These are phyloP conservation scores for Trichoderma polysporum DNA, from an alignment of 2,329 filamentous ascomycete genomes.

Conservation along the genomic window DNA sequence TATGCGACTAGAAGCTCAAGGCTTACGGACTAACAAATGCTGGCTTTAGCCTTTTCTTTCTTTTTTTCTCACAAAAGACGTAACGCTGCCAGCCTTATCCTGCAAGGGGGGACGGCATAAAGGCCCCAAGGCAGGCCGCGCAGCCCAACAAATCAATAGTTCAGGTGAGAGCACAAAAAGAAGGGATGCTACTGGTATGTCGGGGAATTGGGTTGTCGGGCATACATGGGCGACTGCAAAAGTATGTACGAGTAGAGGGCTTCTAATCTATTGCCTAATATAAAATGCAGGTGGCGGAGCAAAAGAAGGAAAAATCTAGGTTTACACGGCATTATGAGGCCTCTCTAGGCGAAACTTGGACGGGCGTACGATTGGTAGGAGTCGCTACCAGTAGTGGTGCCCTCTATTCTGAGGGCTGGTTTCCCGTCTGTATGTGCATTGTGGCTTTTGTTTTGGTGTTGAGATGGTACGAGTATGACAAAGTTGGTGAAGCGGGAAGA, in stretches of 20 bases:
- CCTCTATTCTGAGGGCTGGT: background rate
- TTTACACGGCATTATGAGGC: background rate
- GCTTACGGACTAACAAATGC: background rate
- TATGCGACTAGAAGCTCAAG: background rate
- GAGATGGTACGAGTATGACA: background rate
- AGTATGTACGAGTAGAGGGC: background rate
- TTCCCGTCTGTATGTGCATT: background rate
- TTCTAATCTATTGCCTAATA: background rate
- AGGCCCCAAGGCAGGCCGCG: background rate
- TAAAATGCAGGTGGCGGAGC: background rate
- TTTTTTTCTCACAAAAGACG: background rate
- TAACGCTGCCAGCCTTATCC: background rate
- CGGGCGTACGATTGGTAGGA: background rate
- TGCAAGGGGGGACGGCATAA: slow-evolving; percentile 13
- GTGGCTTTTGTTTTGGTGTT: background rate
- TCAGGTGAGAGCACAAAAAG: slow-evolving; percentile 7
- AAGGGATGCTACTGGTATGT: background rate
- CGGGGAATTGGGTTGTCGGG: background rate
- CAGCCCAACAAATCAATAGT: slow-evolving; percentile 8
- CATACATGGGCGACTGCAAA: background rate
- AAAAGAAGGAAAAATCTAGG: background rate
- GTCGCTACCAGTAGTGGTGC: background rate
- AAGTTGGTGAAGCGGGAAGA: background rate
- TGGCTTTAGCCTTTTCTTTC: background rate
- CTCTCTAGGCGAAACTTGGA: background rate